Conservation (phyloP, 371 early-diverging fungal species). For the Mucor velutinosus region DNA sequence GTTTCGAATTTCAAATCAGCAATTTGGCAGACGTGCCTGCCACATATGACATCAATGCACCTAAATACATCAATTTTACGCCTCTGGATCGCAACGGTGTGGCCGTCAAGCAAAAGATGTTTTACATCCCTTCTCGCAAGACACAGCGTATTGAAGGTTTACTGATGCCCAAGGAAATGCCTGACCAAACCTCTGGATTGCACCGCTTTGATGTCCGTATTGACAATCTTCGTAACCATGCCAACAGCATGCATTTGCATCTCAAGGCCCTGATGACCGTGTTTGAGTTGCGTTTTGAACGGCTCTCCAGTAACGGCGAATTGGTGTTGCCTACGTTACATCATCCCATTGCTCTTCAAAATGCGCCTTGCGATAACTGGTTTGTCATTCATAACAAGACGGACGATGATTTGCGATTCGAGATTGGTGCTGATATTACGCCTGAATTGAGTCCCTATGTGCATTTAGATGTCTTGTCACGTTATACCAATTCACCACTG, state of each 20-base stretch:
- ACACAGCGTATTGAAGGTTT: constrained; percentile 50
- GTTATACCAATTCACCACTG: constrained; percentile 84
- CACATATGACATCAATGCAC: constrained; percentile 60
- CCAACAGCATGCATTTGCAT: constrained; percentile 55
- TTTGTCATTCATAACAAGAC: constrained; percentile 78
- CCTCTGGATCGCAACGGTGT: constrained; percentile 27
- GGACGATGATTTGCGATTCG: constrained; percentile 79
- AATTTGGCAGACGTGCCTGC: constrained; percentile 72
- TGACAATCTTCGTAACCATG: constrained; percentile 69
- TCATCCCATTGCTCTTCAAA: constrained; percentile 64
- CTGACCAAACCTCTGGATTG: constrained; percentile 56
- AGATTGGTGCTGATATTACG: constrained; percentile 66
- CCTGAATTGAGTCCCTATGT: constrained; percentile 66
- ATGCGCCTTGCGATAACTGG: constrained; percentile 79
- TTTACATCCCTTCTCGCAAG: constrained; percentile 42
- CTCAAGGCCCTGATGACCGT: constrained; percentile 68
- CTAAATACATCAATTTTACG: constrained; percentile 49
- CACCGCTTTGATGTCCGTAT: constrained; percentile 55
- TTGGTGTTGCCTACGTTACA: constrained; percentile 73
- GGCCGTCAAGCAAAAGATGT: constrained; percentile 26
- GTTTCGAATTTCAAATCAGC: constrained; percentile 60
- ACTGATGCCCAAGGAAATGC: constrained; percentile 62
- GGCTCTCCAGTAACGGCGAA: constrained; percentile 62
- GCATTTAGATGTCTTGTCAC: constrained; percentile 73
- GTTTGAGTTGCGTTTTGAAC: constrained; percentile 80